These are phyloP conservation scores for Phytophthora kernoviae DNA, from an alignment of 352 stramenopile species.

Conservation along the genomic window DNA sequence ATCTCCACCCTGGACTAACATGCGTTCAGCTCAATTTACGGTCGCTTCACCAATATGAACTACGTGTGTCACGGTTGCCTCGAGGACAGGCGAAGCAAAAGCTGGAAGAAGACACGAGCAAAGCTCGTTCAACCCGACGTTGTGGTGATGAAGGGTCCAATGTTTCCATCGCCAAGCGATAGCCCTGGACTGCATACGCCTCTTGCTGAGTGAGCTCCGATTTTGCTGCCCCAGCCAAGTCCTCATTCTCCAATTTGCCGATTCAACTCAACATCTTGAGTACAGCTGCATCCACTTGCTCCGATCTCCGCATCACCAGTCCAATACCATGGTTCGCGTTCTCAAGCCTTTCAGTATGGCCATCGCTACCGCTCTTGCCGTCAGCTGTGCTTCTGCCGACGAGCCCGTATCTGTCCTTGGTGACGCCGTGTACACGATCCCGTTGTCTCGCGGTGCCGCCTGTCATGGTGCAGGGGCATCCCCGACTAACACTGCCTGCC, in stretches of 20 bases:
- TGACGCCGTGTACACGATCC: slow-evolving; percentile 44
- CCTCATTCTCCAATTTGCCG: slow-evolving; percentile 37
- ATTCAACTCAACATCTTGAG: slow-evolving; percentile 30
- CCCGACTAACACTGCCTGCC: slow-evolving; percentile 32
- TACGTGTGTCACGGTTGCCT: slow-evolving; percentile 22
- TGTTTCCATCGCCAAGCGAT: slow-evolving; percentile 1
- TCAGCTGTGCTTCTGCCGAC: slow-evolving; percentile 19
- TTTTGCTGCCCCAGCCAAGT: slow-evolving; percentile 5
- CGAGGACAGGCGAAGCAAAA: slow-evolving; percentile 24
- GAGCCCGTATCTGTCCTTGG: slow-evolving; percentile 39
- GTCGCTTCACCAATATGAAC: slow-evolving; percentile 10
- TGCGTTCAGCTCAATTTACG: slow-evolving; percentile 6
- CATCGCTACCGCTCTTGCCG: slow-evolving; percentile 19
- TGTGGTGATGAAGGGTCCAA: slow-evolving; percentile 9
- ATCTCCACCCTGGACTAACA: slow-evolving; percentile 26
- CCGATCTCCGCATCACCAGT: slow-evolving; percentile 3
- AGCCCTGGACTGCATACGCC: slow-evolving; percentile 4
- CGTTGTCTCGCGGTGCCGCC: slow-evolving; percentile 15
- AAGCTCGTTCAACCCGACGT: not conserved
- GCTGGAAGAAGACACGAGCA: not conserved
- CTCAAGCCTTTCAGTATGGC: slow-evolving; percentile 25
- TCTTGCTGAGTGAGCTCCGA: not conserved
- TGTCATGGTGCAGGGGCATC: slow-evolving; percentile 21
- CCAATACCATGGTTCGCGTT: slow-evolving; percentile 41
- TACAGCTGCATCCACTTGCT: slow-evolving; percentile 16